phyloP scores from a whole-genome alignment of 225 moss, liverwort and hornwort genomes.

The Pleurozium schreberi region DNA sequence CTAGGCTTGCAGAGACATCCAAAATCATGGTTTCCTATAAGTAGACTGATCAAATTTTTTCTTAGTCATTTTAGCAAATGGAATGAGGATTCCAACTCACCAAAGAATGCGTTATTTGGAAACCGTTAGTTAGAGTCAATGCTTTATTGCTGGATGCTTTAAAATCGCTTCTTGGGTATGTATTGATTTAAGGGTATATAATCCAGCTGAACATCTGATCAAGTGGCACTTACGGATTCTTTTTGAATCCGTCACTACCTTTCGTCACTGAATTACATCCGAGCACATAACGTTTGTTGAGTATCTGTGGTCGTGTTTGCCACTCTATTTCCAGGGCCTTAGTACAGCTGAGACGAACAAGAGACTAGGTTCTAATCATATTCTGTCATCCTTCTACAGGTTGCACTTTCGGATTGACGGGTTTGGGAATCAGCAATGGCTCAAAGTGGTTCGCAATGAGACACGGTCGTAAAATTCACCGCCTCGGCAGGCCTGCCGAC shows the following conservation, averaged over 20 bases:
- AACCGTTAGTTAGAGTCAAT: not conserved
- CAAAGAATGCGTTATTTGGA: not conserved
- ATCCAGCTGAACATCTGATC: not conserved
- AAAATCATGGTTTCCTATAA: not conserved
- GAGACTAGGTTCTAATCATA: not conserved
- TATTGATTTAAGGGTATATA: not conserved
- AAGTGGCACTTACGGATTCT: not conserved
- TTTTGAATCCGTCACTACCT: not conserved
- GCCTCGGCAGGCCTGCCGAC: constrained; percentile 82
- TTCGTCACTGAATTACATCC: not conserved
- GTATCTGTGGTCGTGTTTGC: not conserved
- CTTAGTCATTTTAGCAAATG: too few relatives aligned
- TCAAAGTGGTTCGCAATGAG: constrained; percentile 92
- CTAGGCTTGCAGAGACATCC: not conserved
- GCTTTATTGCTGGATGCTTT: not conserved
- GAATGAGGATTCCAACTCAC: not conserved
- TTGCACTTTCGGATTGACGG: constrained; percentile 21
- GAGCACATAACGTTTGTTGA: not conserved
- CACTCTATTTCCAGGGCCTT: not conserved
- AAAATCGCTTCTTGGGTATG: not conserved
- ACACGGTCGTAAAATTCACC: constrained; percentile 74
- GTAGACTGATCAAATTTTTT: not conserved
- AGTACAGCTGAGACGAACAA: not conserved
- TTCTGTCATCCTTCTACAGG: constrained; percentile 19
- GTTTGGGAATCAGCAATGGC: constrained; percentile 63